Percentiles rank a stretch among this genome's conserved stretches.
These are phyloP conservation scores for Globisporangium uncinulatum DNA, from an alignment of 352 stramenopile genomes.

Conservation along the genomic window DNA sequence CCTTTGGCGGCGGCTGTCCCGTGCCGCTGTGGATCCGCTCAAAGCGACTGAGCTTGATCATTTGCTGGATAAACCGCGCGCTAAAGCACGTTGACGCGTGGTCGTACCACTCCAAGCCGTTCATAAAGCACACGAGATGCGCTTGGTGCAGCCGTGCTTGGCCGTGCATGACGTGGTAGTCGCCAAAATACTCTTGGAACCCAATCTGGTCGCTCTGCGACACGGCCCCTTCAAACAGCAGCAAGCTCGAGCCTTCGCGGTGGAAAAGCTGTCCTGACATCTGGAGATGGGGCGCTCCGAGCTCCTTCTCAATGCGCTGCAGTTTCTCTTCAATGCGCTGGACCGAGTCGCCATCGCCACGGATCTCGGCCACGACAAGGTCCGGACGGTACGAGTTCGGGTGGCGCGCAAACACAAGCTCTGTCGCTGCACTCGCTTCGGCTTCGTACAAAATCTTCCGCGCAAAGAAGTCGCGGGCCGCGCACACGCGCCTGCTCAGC, in stretches of 20 bases:
- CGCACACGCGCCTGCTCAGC: constrained; percentile 51
- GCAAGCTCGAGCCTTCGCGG: constrained; percentile 48
- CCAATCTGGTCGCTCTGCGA: constrained; percentile 57
- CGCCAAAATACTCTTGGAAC: constrained; percentile 64
- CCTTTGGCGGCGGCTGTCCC: constrained; percentile 17
- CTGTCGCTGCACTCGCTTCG: constrained; percentile 25
- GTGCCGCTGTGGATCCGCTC: constrained; percentile 45
- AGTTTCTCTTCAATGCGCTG: constrained; percentile 62
- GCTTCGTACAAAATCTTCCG: constrained; percentile 59
- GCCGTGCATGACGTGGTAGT: constrained; percentile 48
- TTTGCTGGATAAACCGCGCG: constrained; percentile 70
- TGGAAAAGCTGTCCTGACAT: constrained; percentile 46
- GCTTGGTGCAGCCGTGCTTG: constrained; percentile 54
- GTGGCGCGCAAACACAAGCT: constrained; percentile 35
- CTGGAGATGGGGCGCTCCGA: constrained; percentile 40
- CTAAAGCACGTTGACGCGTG: constrained; percentile 54
- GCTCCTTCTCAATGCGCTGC: constrained; percentile 54
- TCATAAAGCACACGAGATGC: constrained; percentile 72
- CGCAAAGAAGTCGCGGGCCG: constrained; percentile 56
- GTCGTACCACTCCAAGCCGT: constrained; percentile 60
- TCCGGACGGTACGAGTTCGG: constrained; percentile 61
- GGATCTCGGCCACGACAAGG: constrained; percentile 67
- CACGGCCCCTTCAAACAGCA: constrained; percentile 70
- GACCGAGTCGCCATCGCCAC: constrained; percentile 50
- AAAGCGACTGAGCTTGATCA: constrained; percentile 69